Base-by-base conservation (phyloP, 805 yeast species). In the Nakazawaea siamensis region DNA sequence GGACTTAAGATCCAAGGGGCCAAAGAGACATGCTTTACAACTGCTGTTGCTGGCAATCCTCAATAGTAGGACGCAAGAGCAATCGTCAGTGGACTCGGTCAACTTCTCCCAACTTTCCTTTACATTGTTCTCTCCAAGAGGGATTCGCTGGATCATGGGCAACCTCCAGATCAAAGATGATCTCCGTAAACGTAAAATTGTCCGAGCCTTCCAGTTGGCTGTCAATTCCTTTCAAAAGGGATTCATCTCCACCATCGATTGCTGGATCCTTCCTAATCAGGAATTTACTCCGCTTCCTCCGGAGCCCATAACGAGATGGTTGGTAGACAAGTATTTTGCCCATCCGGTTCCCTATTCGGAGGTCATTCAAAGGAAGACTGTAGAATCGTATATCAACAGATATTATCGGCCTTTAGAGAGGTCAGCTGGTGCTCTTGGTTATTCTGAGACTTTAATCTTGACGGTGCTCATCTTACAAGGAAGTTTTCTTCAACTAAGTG, bases 91-190 rank as follows among this genome's bases (percentile, higher is more conserved):
- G n/a, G n/a, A n/a, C n/a, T n/a, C n/a, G n/a, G n/a, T 21, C 13
- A 31, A 31, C 17, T n/a, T 30, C 9, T 37, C 49, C 8, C 60
- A 58, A 34, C 44, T 55, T 2, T 44, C 61, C 1, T 49, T 67
- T 31, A 60, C 70, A 1, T 39, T 66, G 12, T 54, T 67, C 32
- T 60, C 70, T 4, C 43, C 52, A 3, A 40, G 47, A 26, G 73
- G 76, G 8, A 24, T 68, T 3, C 43, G 46, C 24, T 64, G 71
- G 70, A 40, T 68, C 9, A 46, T 50, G 12, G 35, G 34, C 10
- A 35, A 37, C n/a, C 27, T 55, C 16, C 38, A 45, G 24, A 12
- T 31, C 8, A 29, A 24, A 7, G 21, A 23, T 16, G 23, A 24
- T 5, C 16, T 21, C 10, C 11, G 17, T 9, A 23, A 27, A 45